A percentile compares a stretch with the other conserved stretches of the same genome.
phyloP scores from a whole-genome alignment of 2,329 filamentous ascomycete species.

The Dactylellina sp. region DNA sequence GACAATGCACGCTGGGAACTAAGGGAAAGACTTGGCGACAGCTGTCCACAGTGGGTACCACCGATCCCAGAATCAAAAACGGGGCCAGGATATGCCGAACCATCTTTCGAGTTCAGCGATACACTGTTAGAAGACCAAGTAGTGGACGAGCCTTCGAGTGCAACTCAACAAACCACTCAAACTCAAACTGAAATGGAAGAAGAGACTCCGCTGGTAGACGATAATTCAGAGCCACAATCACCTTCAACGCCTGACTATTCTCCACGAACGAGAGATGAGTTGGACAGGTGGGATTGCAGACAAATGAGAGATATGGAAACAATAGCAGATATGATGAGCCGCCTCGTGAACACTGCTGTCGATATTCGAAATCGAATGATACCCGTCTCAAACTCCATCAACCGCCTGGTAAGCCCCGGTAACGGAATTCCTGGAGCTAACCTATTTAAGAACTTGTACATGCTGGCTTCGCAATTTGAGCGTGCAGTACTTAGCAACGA shows the following conservation, averaged over 20 bases:
- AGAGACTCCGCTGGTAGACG: background rate
- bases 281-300: background rate
- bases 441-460: too few relatives aligned
- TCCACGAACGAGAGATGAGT: background rate
- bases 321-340: slow-evolving; percentile 3
- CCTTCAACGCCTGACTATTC: background rate
- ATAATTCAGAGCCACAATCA: background rate
- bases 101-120: too few relatives aligned
- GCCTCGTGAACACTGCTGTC: background rate
- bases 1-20: slow-evolving; percentile 10
- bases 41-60: slow-evolving; percentile 11
- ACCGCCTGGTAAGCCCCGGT: background rate
- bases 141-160: background rate
- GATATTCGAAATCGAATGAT: background rate
- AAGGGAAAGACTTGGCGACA: background rate
- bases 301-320: slow-evolving; percentile 5
- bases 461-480: too few relatives aligned
- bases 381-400: background rate
- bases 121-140: background rate
- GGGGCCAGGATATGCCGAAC: background rate
- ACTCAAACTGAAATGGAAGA: background rate
- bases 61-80: background rate
- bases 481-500: too few relatives aligned
- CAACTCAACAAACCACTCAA: background rate
- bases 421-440: background rate